phyloP scores from a whole-genome alignment of 768 basidiomycete genomes.

The Hygrocybe coccinea region DNA sequence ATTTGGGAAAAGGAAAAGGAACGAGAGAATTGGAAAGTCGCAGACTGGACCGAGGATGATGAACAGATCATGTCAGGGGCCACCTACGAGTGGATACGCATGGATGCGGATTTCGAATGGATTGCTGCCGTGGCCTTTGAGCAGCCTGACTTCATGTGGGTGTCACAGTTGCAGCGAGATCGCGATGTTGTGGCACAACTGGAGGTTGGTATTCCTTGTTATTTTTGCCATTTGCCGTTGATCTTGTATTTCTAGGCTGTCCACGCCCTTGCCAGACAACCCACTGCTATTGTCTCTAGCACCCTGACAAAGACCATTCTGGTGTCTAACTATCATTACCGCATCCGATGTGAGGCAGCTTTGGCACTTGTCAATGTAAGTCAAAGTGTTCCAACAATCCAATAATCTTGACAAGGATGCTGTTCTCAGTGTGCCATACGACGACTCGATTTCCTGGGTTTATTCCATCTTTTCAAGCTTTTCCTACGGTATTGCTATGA shows the following conservation, averaged over 20 bases:
- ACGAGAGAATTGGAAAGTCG: constrained; percentile 91
- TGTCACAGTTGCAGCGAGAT: constrained; percentile 91
- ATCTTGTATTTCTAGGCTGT: constrained; percentile 60
- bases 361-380: constrained; percentile 75
- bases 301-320: constrained; percentile 90
- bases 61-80: constrained; percentile 91
- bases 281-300: constrained; percentile 82
- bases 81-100: constrained; percentile 98
- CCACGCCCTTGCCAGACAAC: constrained; percentile 73
- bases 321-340: constrained; percentile 93
- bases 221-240: background rate
- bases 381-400: constrained; percentile 13
- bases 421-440: constrained; percentile 71
- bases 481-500: constrained; percentile 90
- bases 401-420: constrained; percentile 7
- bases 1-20: constrained; percentile 96
- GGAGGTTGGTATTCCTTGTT: constrained; percentile 57
- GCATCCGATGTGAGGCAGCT: constrained; percentile 93
- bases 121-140: constrained; percentile 88
- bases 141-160: constrained; percentile 99
- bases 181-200: constrained; percentile 95
- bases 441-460: constrained; percentile 78
- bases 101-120: constrained; percentile 99
- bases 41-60: constrained; percentile 97
- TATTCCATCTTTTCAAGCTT: constrained; percentile 94